These are phyloP conservation scores for Entophlyctis luteolus DNA, from an alignment of 192 early-diverging fungal genomes.

Conservation along the genomic window DNA sequence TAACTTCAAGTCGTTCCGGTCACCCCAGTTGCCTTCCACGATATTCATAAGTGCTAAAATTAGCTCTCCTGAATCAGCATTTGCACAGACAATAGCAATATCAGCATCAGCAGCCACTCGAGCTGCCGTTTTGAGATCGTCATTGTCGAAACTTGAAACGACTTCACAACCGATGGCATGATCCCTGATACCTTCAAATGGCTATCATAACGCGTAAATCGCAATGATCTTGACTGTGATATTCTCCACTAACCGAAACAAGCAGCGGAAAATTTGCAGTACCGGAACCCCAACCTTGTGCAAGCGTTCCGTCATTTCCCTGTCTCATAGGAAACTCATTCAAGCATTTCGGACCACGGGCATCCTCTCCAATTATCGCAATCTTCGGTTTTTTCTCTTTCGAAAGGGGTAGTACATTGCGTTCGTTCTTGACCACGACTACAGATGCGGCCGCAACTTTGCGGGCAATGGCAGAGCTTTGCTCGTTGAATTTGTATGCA, in stretches of 20 bases:
- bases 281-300: conserved; percentile 52
- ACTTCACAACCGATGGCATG: background rate
- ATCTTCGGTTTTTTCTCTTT: conserved; percentile 20
- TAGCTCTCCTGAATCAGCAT: conserved; percentile 39
- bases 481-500: conserved; percentile 29
- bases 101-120: conserved; percentile 22
- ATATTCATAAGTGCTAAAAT: conserved; percentile 35
- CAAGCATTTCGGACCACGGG: conserved; percentile 29
- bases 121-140: conserved; percentile 48
- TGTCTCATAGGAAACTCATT: background rate
- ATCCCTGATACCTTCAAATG: conserved; percentile 26
- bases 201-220: conserved; percentile 15
- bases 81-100: conserved; percentile 22
- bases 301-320: conserved; percentile 35
- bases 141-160: conserved; percentile 24
- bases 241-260: conserved; percentile 34
- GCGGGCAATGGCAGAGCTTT: conserved; percentile 37
- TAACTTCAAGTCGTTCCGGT: conserved; percentile 51
- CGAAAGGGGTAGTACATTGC: conserved; percentile 35
- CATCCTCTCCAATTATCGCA: conserved; percentile 47
- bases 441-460: conserved; percentile 44
- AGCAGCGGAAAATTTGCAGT: conserved; percentile 48
- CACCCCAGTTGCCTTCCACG: conserved; percentile 57
- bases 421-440: conserved; percentile 50
- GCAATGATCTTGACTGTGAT: conserved; percentile 3